phyloP scores from a whole-genome alignment of 192 early-diverging fungal genomes.

The Backusella mclennaniae region DNA sequence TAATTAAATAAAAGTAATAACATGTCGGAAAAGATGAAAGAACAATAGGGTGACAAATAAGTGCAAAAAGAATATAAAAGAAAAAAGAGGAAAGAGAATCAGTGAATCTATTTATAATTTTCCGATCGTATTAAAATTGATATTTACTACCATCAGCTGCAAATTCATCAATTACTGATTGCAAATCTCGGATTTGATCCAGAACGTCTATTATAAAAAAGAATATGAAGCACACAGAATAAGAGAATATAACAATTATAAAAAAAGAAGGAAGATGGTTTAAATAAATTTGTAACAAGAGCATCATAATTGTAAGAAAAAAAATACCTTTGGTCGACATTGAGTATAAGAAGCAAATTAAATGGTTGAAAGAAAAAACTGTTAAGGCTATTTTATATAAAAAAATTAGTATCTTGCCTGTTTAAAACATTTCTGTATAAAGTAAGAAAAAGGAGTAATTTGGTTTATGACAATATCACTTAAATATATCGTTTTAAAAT shows the following conservation, averaged over 20 bases:
- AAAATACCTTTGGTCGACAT: slow-evolving; percentile 1
- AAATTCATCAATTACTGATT: slow-evolving; percentile 34
- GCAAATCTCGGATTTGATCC: slow-evolving; percentile 25
- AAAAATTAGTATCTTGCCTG: background rate
- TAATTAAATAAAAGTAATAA: background rate
- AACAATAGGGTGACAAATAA: background rate
- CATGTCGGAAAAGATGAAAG: background rate
- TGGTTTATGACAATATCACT: background rate
- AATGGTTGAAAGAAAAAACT: background rate
- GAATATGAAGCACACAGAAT: background rate
- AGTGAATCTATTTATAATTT: slow-evolving; percentile 3
- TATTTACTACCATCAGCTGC: background rate
- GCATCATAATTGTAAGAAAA: background rate
- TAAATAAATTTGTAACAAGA: too few relatives aligned
- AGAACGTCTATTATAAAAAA: slow-evolving; percentile 16
- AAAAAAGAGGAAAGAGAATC: background rate
- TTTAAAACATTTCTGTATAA: slow-evolving; percentile 1
- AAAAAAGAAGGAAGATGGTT: background rate
- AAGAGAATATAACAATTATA: background rate
- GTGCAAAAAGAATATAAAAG: background rate
- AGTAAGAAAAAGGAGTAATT: slow-evolving; percentile 7
- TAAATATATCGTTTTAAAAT: background rate
- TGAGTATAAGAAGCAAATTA: background rate
- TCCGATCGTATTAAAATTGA: slow-evolving; percentile 3
- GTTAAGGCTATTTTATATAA: background rate